Conservation (phyloP, 805 yeast species). For the Ogataea ramenticola region DNA sequence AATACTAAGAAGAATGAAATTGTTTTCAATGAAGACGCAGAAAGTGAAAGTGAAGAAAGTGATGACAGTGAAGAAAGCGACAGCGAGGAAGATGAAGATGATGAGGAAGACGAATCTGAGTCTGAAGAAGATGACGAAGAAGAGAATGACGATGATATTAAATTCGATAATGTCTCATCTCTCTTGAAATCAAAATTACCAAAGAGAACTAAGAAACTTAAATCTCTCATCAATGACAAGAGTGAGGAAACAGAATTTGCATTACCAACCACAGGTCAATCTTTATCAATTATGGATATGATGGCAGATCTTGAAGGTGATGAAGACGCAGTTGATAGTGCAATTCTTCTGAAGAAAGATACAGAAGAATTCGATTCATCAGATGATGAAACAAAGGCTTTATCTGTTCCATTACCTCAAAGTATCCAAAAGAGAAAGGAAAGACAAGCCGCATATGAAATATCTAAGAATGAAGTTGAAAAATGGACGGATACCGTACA, state of each 20-base stretch:
- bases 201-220: slow-evolving; percentile 31
- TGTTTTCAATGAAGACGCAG: slow-evolving; percentile 22
- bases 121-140: slow-evolving; percentile 21
- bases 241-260: slow-evolving; percentile 63
- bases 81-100: slow-evolving; percentile 16
- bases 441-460: slow-evolving; percentile 83
- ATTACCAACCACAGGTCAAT: slow-evolving; percentile 53
- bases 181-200: slow-evolving; percentile 28
- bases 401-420: slow-evolving; percentile 78
- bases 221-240: slow-evolving; percentile 41
- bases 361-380: slow-evolving; percentile 14
- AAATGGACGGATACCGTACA: slow-evolving; percentile 86
- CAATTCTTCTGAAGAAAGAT: slow-evolving; percentile 33
- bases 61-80: slow-evolving; percentile 15
- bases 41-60: slow-evolving; percentile 8
- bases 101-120: slow-evolving; percentile 15
- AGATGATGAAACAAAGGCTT: slow-evolving; percentile 33
- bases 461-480: slow-evolving; percentile 77
- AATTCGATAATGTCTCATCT: slow-evolving; percentile 42
- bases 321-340: slow-evolving; percentile 39
- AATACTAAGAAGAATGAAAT: slow-evolving; percentile 15
- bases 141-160: slow-evolving; percentile 39
- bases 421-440: slow-evolving; percentile 82
- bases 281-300: slow-evolving; percentile 68
- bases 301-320: slow-evolving; percentile 53